Evolutionary conservation across 2,329 filamentous ascomycete species (phyloP), one percentile per base, ranked within the genome.

Genomic region (Ceratocystis eucalypticola): DNA sequence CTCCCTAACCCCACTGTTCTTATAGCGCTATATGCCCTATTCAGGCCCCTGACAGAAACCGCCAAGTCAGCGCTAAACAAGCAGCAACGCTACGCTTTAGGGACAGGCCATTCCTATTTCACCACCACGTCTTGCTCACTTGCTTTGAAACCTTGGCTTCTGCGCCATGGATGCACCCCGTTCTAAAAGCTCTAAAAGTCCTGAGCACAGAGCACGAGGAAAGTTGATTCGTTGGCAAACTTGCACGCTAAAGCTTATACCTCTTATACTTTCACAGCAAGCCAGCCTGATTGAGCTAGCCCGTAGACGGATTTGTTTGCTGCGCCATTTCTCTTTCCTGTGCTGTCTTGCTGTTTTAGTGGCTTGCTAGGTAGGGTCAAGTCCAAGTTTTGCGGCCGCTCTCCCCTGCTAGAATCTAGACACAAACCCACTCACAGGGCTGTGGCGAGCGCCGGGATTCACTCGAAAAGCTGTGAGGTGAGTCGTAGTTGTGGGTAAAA

Each of bases 111-210:
- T 41, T 41, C 37, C 37, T 41, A 41, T 41, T 41, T 20, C 45
- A 48, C 17, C 45, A 48, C 45, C 5, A 20, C 46, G 3, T 1
- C 22, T 22, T 20, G 46, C 37, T 50, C 46, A 50, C 46, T n/a
- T 50, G 46, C 46, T n/a, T 50, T 50, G 46, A 50, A 50, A 50
- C 46, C 22, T 50, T 50, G 46, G 46, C 46, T 50, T 50, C 46
- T 50, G 46, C 46, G 5, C 46, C n/a, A 50, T n/a, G 17, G 17
- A 50, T 8, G 46, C 17, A 48, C 45, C n/a, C 45, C 45, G 7
- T 20, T 20, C 45, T 41, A 41, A 41, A 41, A 41, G 37, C 3
- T 41, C 10, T 41, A 41, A 41, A 41, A 12, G 37, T 10, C 10
- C 3, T 3, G 3, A 48, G 45, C 2, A 48, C 5, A 20, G 20